A percentile compares a stretch with the other conserved stretches of the same genome.
Conservation (phyloP, 148 eudicot genomes). For the Vaccinium macrocarpon region DNA sequence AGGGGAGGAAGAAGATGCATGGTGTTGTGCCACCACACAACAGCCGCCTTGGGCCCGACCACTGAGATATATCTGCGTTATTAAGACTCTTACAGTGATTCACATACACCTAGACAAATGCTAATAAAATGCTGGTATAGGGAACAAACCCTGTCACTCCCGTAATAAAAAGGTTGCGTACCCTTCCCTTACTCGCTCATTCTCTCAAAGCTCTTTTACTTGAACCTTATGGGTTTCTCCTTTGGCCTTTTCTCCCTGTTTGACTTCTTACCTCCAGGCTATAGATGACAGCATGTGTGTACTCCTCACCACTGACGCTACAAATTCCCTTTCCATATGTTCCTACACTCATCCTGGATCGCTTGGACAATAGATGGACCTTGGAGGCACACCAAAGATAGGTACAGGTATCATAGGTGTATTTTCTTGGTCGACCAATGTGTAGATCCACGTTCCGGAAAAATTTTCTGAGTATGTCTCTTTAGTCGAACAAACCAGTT, state of each 20-base stretch:
- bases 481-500: background rate
- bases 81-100: background rate
- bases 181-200: background rate
- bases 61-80: background rate
- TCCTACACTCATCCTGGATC: background rate
- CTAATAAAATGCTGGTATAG: background rate
- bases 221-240: background rate
- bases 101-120: background rate
- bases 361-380: background rate
- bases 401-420: background rate
- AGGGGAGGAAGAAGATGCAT: background rate
- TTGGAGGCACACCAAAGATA: background rate
- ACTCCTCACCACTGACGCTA: background rate
- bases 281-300: too few relatives aligned
- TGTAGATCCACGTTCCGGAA: background rate
- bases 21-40: background rate
- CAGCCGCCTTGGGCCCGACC: background rate
- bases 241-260: background rate
- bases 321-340: background rate
- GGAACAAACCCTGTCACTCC: background rate
- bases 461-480: background rate
- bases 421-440: background rate
- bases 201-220: background rate
- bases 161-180: background rate
- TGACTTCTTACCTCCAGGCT: background rate